Conservation (phyloP, 768 basidiomycete genomes). For the Boletus vermiculosoides region DNA sequence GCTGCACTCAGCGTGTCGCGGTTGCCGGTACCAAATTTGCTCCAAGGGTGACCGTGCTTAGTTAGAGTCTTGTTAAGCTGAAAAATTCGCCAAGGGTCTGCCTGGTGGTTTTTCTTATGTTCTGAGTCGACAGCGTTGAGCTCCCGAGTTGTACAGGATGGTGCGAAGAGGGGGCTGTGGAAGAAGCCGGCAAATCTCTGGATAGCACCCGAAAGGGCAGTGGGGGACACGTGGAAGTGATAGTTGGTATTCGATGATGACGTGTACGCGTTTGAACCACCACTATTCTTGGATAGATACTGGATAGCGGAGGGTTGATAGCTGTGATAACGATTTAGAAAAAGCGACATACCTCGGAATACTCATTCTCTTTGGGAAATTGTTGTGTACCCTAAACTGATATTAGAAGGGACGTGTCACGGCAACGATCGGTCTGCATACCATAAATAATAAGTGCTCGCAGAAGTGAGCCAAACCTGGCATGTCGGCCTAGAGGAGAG, state of each 20-base stretch:
- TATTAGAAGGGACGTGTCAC: not conserved
- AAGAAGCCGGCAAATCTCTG: constrained; percentile 86
- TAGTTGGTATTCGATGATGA: constrained; percentile 91
- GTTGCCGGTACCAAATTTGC: constrained; percentile 90
- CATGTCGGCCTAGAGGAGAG: constrained; percentile 64
- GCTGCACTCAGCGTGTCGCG: constrained; percentile 66
- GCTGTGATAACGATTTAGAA: not conserved
- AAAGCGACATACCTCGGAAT: constrained; percentile 62
- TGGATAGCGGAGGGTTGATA: constrained; percentile 24
- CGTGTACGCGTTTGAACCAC: constrained; percentile 91
- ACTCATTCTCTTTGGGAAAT: constrained; percentile 93
- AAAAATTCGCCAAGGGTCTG: constrained; percentile 90
- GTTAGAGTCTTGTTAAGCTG: constrained; percentile 89
- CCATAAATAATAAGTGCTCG: constrained; percentile 96
- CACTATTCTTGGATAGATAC: constrained; percentile 81
- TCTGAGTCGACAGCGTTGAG: constrained; percentile 96
- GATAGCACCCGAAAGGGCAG: constrained; percentile 65
- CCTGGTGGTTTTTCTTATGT: constrained; percentile 93
- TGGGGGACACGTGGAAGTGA: constrained; percentile 67
- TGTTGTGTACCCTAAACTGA: constrained; percentile 66
- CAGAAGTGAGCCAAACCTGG: constrained; percentile 94
- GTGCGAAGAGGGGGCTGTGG: constrained; percentile 85
- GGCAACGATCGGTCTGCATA: constrained; percentile 34
- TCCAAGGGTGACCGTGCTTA: constrained; percentile 77
- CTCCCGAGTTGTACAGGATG: constrained; percentile 85